Base-by-base conservation (phyloP, 805 yeast species). In the Saccharomyces cerevisiae region DNA sequence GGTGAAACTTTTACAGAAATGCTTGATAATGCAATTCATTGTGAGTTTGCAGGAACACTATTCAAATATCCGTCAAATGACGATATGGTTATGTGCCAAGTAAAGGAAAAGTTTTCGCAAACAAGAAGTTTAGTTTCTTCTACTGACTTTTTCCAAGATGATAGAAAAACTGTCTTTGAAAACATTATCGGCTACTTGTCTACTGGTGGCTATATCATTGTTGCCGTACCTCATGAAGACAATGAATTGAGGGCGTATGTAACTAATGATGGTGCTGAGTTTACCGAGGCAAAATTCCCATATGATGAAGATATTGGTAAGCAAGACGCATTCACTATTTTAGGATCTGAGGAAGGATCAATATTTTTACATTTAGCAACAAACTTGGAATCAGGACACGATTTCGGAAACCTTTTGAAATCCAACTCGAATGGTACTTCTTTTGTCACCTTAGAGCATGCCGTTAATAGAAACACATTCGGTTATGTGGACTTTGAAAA, bases 401-500 rank as follows among this genome's bases (percentile, higher is more conserved):
- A n/a, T n/a, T n/a, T n/a, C n/a, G n/a, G n/a, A n/a, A n/a, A n/a
- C n/a, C n/a, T n/a, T n/a, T n/a, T n/a, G n/a, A n/a, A n/a, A n/a
- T n/a, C n/a, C n/a, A n/a, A n/a, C n/a, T n/a, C n/a, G n/a, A n/a
- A n/a, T n/a, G n/a, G n/a, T n/a, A n/a, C n/a, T n/a, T n/a, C n/a
- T n/a, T n/a, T n/a, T n/a, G n/a, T n/a, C n/a, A n/a, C n/a, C n/a
- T n/a, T n/a, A n/a, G n/a, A n/a, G n/a, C n/a, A n/a, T n/a, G n/a
- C n/a, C n/a, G n/a, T n/a, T n/a, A n/a, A 89, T 67, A 77, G 97
- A 60, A 82, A 90, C 59, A 55, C 57, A 5, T 62, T 59, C 3
- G 98, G 97, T 0, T 90, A 70, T 71, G 96, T 89, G 52, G 99
- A 92, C 70, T 92, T 84, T 69, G 98, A 94, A 65, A 83, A 85